Percentiles rank a stretch among this genome's conserved stretches.
phyloP scores from a whole-genome alignment of 495 filamentous ascomycete genomes.

The Penicillium egyptiacum region DNA sequence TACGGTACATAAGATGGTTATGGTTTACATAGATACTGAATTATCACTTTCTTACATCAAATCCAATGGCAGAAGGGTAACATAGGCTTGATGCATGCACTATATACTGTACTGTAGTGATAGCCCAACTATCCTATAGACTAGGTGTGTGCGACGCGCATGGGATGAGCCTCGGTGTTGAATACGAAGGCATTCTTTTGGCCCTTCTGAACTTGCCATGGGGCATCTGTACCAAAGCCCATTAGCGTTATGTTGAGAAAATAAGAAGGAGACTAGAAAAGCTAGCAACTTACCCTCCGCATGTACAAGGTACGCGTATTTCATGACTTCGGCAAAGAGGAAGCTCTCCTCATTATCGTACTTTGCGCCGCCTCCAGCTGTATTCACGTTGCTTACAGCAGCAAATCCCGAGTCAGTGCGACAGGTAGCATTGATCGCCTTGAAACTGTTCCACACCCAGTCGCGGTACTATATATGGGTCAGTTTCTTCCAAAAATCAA shows the following conservation, averaged over 20 bases:
- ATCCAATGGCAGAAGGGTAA: background rate
- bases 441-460: slow-evolving; percentile 84
- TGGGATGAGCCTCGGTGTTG: slow-evolving; percentile 83
- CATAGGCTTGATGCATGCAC: background rate
- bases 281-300: slow-evolving; percentile 31
- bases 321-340: slow-evolving; percentile 86
- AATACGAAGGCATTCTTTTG: slow-evolving; percentile 67
- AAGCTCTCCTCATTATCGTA: slow-evolving; percentile 83
- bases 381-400: slow-evolving; percentile 66
- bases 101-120: background rate
- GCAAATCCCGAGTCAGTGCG: slow-evolving; percentile 66
- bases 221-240: slow-evolving; percentile 46
- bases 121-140: background rate
- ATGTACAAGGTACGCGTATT: slow-evolving; percentile 77
- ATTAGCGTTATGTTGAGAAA: slow-evolving; percentile 12
- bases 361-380: slow-evolving; percentile 56
- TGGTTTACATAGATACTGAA: background rate
- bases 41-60: background rate
- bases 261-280: background rate
- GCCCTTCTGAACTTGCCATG: slow-evolving; percentile 64
- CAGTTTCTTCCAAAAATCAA: slow-evolving; percentile 1
- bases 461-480: slow-evolving; percentile 61
- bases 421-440: slow-evolving; percentile 65
- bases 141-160: slow-evolving; percentile 50
- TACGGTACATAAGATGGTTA: background rate